Conservation (phyloP, 2,329 filamentous ascomycete species). For the Phoma sp. region DNA sequence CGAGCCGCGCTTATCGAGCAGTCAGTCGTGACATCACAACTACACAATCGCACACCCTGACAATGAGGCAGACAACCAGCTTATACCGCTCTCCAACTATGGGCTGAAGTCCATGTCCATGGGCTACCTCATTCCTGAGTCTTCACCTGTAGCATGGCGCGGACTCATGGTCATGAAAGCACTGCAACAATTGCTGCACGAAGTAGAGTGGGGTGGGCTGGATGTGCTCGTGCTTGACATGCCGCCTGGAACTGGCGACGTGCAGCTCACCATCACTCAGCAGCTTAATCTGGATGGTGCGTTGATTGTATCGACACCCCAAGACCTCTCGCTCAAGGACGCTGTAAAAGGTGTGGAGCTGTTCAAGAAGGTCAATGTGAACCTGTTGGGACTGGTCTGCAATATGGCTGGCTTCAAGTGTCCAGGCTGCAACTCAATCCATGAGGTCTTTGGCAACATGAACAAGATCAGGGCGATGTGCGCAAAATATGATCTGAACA, state of each 20-base stretch:
- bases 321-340: slow-evolving; percentile 90
- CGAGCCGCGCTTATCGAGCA: slow-evolving; percentile 75
- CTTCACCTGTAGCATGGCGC: slow-evolving; percentile 89
- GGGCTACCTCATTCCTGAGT: slow-evolving; percentile 85
- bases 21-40: slow-evolving; percentile 55
- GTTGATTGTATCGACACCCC: slow-evolving; percentile 89
- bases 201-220: slow-evolving; percentile 90
- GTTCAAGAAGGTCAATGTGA: slow-evolving; percentile 84
- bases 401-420: slow-evolving; percentile 51
- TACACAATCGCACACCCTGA: slow-evolving; percentile 1
- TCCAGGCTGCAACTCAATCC: slow-evolving; percentile 56
- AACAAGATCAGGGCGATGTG: slow-evolving; percentile 82
- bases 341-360: slow-evolving; percentile 91
- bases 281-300: slow-evolving; percentile 87
- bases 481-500: slow-evolving; percentile 72
- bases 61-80: slow-evolving; percentile 67
- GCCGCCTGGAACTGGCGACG: slow-evolving; percentile 93
- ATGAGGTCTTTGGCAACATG: slow-evolving; percentile 59
- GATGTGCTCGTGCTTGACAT: slow-evolving; percentile 90
- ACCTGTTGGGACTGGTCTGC: slow-evolving; percentile 78
- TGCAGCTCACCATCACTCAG: slow-evolving; percentile 95
- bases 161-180: slow-evolving; percentile 98
- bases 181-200: slow-evolving; percentile 90
- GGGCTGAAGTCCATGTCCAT: slow-evolving; percentile 98
- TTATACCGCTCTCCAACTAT: slow-evolving; percentile 90